phyloP scores from a whole-genome alignment of 345 rosid species.

The Eucalyptus lansdowneana region DNA sequence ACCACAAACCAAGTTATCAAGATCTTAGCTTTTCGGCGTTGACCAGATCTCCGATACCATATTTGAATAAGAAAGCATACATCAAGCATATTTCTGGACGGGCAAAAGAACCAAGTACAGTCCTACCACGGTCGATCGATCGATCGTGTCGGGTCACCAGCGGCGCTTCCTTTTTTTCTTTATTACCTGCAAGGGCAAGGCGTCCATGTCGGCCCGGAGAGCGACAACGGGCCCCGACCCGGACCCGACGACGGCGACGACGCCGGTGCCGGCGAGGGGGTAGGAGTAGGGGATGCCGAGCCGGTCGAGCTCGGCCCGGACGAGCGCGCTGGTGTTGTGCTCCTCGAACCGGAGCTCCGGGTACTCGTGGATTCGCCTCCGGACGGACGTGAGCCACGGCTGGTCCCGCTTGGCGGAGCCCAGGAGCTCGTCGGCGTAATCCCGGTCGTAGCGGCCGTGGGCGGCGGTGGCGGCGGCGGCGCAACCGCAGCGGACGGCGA shows the following conservation, averaged over 20 bases:
- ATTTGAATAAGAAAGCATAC: background rate
- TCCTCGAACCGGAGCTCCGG: slow-evolving; percentile 75
- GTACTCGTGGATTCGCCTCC: slow-evolving; percentile 75
- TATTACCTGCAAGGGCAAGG: slow-evolving; percentile 51
- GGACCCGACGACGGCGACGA: slow-evolving; percentile 61
- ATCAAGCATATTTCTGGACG: background rate
- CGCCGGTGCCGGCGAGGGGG: slow-evolving; percentile 66
- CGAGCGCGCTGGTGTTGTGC: slow-evolving; percentile 61
- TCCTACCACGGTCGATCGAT: background rate
- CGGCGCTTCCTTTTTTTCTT: background rate
- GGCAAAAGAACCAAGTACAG: background rate
- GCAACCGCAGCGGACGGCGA: background rate
- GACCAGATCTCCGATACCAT: background rate
- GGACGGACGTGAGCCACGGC: slow-evolving; percentile 47
- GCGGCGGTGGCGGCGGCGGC: background rate
- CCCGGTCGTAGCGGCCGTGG: background rate
- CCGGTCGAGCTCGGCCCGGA: slow-evolving; percentile 46
- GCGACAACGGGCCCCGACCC: slow-evolving; percentile 69
- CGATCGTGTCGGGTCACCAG: background rate
- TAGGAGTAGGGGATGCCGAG: slow-evolving; percentile 44
- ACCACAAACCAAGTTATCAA: background rate
- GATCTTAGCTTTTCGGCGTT: background rate
- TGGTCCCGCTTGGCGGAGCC: slow-evolving; percentile 28
- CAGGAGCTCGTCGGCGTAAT: slow-evolving; percentile 14
- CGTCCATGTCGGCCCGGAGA: slow-evolving; percentile 87